A percentile compares a stretch with the other conserved stretches of the same genome.
phyloP scores from a whole-genome alignment of 2,329 filamentous ascomycete genomes.

The Coniochaeta sp. region DNA sequence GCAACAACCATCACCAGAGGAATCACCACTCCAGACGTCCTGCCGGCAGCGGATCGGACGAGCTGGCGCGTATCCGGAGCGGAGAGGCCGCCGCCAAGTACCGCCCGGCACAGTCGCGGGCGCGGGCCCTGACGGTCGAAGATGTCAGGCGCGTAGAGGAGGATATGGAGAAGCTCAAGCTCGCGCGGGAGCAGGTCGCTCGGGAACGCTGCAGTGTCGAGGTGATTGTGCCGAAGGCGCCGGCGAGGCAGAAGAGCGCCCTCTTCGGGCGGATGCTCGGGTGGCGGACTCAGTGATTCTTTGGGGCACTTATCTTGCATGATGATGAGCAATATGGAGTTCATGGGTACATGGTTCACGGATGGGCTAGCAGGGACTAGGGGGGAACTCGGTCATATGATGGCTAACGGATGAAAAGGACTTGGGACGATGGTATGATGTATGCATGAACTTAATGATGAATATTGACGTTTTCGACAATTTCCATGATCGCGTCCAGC shows the following conservation, averaged over 20 bases:
- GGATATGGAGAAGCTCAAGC: neutral
- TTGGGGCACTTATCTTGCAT: too few species aligned
- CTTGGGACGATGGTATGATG: neutral
- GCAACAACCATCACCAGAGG: neutral
- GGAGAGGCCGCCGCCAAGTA: neutral
- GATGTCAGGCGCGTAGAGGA: neutral
- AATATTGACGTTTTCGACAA: too few species aligned
- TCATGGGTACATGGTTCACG: too few species aligned
- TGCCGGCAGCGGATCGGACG: neutral
- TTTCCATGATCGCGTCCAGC: too few species aligned
- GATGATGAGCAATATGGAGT: too few species aligned
- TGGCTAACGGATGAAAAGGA: too few species aligned
- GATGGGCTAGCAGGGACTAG: too few species aligned
- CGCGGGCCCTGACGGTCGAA: neutral
- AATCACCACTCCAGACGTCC: neutral
- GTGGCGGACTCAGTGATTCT: slow-evolving; percentile 9
- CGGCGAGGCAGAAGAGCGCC: slow-evolving; percentile 15
- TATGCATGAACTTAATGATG: too few species aligned
- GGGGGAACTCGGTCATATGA: too few species aligned
- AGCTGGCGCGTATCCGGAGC: neutral
- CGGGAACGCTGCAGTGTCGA: slow-evolving; percentile 1
- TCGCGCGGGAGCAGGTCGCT: neutral
- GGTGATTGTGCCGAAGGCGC: too few species aligned
- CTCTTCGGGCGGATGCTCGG: slow-evolving; percentile 30
- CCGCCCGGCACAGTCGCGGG: neutral